Evolutionary conservation across 495 filamentous ascomycete species (phyloP), one percentile per base, ranked within the genome.

Genomic region (Talaromyces nanjingensis): DNA sequence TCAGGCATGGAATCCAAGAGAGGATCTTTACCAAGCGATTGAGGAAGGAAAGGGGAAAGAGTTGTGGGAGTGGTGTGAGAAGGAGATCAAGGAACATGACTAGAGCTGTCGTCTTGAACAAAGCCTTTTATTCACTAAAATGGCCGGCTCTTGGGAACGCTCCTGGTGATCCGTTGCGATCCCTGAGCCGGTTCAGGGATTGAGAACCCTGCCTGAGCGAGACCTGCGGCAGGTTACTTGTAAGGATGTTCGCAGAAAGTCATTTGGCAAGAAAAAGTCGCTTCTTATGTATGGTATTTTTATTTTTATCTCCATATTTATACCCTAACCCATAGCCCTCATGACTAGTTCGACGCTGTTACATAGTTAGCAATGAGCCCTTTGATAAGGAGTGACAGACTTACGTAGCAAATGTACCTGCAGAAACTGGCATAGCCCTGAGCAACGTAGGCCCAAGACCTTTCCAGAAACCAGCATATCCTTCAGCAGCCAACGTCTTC

Each of bases 371-470:
- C 58, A 69, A 39, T 12, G 20, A 20, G 57, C 39, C 18, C 29
- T 25, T 47, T 18, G 52, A 56, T 5, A 14, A 39, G 11, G 42
- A 27, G 1, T 2, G 22, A 37, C 45, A 25, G 11, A 79, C 78
- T 55, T 78, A 81, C 73, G 93, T 91, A 65, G 91, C 91, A 82
- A 98, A 98, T 49, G 94, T 98, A 55, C 93, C 93, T 22, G 94
- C 94, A 69, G 90, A 93, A 31, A 98, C 96, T 25, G 94, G 94
- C 96, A 98, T 96, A 55, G 94, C 96, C 72, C 94, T 91, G 74
- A 96, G 75, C 71, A 97, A 74, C 64, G 94, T 98, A n/a, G 94
- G 94, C 6, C 84, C 92, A 63, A 98, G 84, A 14, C 96, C 94
- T 83, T 90, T 96, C 93, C 93, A 98, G 79, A 98, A 98, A 4